phyloP scores from a whole-genome alignment of 2,329 filamentous ascomycete genomes.

The Alternaria sp. region DNA sequence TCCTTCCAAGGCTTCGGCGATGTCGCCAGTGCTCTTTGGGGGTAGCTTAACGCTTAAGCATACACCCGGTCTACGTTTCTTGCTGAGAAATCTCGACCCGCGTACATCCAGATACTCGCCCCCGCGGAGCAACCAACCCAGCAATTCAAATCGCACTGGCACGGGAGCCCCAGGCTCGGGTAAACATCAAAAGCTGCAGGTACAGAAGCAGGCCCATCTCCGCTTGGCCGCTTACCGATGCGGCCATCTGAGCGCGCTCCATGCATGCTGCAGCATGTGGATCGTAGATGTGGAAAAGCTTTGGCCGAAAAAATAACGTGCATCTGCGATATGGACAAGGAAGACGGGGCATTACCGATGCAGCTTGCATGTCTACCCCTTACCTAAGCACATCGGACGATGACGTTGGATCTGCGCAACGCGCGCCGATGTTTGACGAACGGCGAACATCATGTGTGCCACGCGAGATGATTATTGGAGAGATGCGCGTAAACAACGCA shows the following conservation, averaged over 20 bases:
- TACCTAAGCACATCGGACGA: slow-evolving; percentile 2
- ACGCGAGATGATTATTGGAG: slow-evolving; percentile 3
- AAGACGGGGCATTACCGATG: neutral
- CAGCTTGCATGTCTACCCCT: neutral
- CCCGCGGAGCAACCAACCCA: slow-evolving; percentile 12
- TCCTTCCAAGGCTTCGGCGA: slow-evolving; percentile 7
- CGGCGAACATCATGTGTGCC: slow-evolving; percentile 1
- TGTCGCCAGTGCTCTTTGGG: neutral
- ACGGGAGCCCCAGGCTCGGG: neutral
- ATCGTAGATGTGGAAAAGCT: neutral
- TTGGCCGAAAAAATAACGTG: neutral
- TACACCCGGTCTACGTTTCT: neutral
- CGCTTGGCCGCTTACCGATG: slow-evolving; percentile 5
- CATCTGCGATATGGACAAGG: neutral
- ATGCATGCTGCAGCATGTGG: neutral
- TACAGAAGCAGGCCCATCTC: slow-evolving; percentile 9
- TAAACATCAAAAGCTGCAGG: slow-evolving; percentile 6
- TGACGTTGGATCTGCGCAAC: slow-evolving; percentile 9
- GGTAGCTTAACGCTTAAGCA: slow-evolving; percentile 7
- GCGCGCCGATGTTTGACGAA: slow-evolving; percentile 1
- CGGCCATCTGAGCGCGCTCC: neutral
- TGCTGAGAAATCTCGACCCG: slow-evolving; percentile 15
- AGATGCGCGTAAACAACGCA: neutral
- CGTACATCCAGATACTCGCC: neutral
- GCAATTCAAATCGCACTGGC: neutral